Evolutionary conservation across 805 yeast species (phyloP), one percentile per base, ranked within the genome.

Genomic region (Spathaspora passalidarum): DNA sequence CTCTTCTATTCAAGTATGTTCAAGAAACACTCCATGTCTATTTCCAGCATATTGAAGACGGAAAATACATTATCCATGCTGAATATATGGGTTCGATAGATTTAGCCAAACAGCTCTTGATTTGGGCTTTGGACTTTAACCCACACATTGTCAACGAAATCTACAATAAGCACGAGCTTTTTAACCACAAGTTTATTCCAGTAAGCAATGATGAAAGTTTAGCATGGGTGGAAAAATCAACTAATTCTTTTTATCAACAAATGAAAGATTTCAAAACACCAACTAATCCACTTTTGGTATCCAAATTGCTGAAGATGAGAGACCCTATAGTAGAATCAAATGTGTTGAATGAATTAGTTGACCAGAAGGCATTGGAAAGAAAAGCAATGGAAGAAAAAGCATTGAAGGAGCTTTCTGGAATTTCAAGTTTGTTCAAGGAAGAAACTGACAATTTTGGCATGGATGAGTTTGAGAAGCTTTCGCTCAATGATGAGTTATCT

Each of bases 51-150:
- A 10, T 16, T 16, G 35, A 21, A 16, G 20, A 10, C 10, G 20
- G 20, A 16, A 8, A n/a, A 14, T 38, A 38, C 18, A 25, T 38
- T 8, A 20, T 38, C 13, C 41, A 38, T 16, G 41, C 41, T n/a
- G 20, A 57, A 42, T 50, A 32, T 61, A 37, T 60, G 67, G n/a
- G 72, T 66, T 47, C 71, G 66, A 1, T 65, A 59, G 47, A 70
- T 69, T 51, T 58, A 64, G 43, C 61, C 16, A 69, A 68, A 49
- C 54, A 76, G 39, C 57, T 72, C 17, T 49, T 73, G 25, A 48
- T 70, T 42, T 71, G 77, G 77, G 46, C 56, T 18, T 55, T 73
- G 42, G 62, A 70, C 51, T 65, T 57, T 51, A 67, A 65, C 44
- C 49, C 59, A 22, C 69, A 64, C 43, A 36, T 50, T 18, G 49